These are phyloP conservation scores for Dendrobium nobile DNA, from an alignment of 106 monocot species.

Conservation along the genomic window DNA sequence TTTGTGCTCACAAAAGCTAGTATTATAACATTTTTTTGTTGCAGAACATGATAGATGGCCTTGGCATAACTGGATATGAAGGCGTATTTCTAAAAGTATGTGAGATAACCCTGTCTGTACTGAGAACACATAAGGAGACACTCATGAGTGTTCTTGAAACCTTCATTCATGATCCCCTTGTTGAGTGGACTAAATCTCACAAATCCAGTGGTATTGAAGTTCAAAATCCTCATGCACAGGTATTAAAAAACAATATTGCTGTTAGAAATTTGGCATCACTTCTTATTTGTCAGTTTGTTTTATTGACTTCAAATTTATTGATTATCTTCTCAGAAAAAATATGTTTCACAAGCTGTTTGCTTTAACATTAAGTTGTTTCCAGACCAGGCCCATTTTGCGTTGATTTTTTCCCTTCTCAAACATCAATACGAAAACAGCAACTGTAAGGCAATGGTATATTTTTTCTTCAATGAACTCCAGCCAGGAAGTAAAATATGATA, in stretches of 20 bases:
- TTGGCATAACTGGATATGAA: slow-evolving; percentile 95
- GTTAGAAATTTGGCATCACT: neutral
- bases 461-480: neutral
- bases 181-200: slow-evolving; percentile 98
- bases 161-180: slow-evolving; percentile 94
- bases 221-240: slow-evolving; percentile 99
- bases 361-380: neutral
- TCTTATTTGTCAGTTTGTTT: neutral
- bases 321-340: neutral
- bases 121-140: slow-evolving; percentile 75
- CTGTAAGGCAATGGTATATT: neutral
- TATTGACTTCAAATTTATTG: neutral
- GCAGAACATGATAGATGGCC: slow-evolving; percentile 97
- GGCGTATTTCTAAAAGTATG: slow-evolving; percentile 93
- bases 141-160: slow-evolving; percentile 96
- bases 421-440: neutral
- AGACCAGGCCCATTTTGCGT: neutral
- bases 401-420: slow-evolving; percentile 1
- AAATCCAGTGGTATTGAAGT: slow-evolving; percentile 94
- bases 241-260: slow-evolving; percentile 10
- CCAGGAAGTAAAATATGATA: neutral
- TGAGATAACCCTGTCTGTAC: slow-evolving; percentile 79
- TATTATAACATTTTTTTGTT: neutral
- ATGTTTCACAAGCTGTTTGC: neutral
- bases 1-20: neutral